These are phyloP conservation scores for Candolleomyces efflorescens DNA, from an alignment of 768 basidiomycete genomes.

Conservation along the genomic window DNA sequence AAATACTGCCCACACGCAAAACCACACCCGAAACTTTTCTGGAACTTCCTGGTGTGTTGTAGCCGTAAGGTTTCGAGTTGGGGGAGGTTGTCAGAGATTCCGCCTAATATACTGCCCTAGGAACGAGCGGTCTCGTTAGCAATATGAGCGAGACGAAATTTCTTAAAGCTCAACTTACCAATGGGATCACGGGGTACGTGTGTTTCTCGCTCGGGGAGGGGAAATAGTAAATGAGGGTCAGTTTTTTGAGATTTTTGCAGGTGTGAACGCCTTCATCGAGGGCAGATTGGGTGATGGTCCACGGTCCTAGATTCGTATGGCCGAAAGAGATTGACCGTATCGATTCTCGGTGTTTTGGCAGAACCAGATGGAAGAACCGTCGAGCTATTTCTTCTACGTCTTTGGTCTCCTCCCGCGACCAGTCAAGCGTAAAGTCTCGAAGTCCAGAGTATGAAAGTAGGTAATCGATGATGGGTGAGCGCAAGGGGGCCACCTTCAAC, in stretches of 20 bases:
- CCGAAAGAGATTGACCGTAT: background rate
- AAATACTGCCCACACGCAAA: no score
- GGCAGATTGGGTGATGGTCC: background rate
- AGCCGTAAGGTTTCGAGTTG: no score
- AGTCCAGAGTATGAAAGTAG: background rate
- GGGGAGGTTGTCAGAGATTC: no score
- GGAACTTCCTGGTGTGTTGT: no score
- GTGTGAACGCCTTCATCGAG: background rate
- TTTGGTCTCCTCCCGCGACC: background rate
- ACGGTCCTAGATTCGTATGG: background rate
- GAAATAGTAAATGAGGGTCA: background rate
- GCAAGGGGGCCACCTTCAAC: background rate
- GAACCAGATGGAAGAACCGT: background rate
- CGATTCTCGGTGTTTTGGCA: background rate
- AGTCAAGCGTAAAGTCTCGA: background rate
- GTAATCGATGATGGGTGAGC: background rate
- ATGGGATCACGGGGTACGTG: no score
- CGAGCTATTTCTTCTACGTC: background rate
- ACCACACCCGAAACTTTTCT: no score
- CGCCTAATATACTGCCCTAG: no score
- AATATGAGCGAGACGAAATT: no score
- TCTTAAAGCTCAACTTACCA: no score
- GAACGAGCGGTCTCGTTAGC: no score
- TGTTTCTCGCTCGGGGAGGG: background rate
- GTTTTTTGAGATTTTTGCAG: background rate